Evolutionary conservation across 768 basidiomycete species (phyloP), one percentile per base, ranked within the genome.

Genomic region (Guyanaporus albipodus): DNA sequence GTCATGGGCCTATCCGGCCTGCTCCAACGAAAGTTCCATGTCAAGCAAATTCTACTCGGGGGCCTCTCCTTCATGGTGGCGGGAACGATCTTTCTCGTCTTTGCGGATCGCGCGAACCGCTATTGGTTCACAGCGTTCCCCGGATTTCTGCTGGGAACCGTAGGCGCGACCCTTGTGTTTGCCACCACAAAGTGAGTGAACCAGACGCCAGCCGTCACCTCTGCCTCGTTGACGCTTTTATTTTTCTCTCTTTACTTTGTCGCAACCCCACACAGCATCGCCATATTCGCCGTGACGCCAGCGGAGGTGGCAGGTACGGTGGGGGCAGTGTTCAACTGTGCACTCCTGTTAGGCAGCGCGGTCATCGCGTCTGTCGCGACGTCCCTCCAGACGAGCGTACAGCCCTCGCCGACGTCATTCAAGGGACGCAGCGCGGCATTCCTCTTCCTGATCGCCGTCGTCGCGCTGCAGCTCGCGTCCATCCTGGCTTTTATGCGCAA

Each of bases 311-410:
- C 77, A 5, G 79, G 80, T 35, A 75, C 73, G 5, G 71, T 79
- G 12, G 76, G 76, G n/a, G 80, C 79, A 14, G 73, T 82, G 31
- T 78, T 78, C 67, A 78, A 77, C 44, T 69, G 72, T 19, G 74
- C 75, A 9, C 69, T 79, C 1, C 75, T 80, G 56, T 63, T 77
- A 48, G 77, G 78, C 26, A 70, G 70, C 8, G 79, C 80, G 8
- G 63, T 76, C 19, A 77, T 75, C n/a, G 61, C 76, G 23, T 73
- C 80, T 12, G 69, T 70, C 17, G 67, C 77, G 18, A 71, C 60
- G 23, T 73, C 76, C 14, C 78, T 80, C 53, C 61, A 76, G 62
- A 68, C 70, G 5, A 73, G 72, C 35, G 63, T 79, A 22, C 66
- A 75, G 55, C 46, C 48, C 34, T 52, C 39, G 12, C 42, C 64